Percentiles rank a stretch among this genome's conserved stretches.
These are phyloP conservation scores for Acer campestre DNA, from an alignment of 345 rosid genomes.

Conservation along the genomic window DNA sequence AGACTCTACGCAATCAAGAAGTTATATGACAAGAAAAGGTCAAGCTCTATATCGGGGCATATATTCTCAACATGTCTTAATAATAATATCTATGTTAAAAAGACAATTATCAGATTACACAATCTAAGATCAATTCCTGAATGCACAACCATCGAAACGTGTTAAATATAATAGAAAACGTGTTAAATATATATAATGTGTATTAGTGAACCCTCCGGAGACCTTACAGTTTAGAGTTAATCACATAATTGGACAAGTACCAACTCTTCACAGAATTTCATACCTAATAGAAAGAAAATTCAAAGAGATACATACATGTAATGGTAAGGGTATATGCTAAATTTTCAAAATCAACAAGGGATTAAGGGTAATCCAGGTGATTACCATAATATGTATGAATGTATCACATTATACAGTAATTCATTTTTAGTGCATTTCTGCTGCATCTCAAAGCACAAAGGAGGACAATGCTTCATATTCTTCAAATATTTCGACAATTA, in stretches of 20 bases:
- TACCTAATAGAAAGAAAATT: neutral
- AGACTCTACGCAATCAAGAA: neutral
- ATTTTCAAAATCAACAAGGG: neutral
- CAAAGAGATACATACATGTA: neutral
- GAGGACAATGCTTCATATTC: slow-evolving; percentile 24
- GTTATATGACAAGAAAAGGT: slow-evolving; percentile 1
- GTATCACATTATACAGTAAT: neutral
- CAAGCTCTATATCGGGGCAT: neutral
- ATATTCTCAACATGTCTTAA: neutral
- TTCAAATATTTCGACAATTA: slow-evolving; percentile 35
- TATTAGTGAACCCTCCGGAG: neutral
- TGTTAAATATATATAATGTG: neutral
- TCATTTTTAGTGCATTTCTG: slow-evolving; percentile 9
- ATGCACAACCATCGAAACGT: neutral
- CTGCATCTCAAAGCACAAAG: slow-evolving; percentile 22
- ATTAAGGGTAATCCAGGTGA: slow-evolving; percentile 16
- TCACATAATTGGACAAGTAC: neutral
- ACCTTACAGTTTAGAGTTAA: neutral
- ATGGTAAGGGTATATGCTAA: slow-evolving; percentile 8
- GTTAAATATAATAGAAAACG: neutral
- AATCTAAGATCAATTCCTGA: neutral
- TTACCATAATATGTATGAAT: neutral
- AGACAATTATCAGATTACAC: neutral
- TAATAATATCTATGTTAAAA: neutral
- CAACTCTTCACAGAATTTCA: slow-evolving; percentile 14